phyloP scores from a whole-genome alignment of 2,329 filamentous ascomycete species.

The Curvularia eragrostidis region DNA sequence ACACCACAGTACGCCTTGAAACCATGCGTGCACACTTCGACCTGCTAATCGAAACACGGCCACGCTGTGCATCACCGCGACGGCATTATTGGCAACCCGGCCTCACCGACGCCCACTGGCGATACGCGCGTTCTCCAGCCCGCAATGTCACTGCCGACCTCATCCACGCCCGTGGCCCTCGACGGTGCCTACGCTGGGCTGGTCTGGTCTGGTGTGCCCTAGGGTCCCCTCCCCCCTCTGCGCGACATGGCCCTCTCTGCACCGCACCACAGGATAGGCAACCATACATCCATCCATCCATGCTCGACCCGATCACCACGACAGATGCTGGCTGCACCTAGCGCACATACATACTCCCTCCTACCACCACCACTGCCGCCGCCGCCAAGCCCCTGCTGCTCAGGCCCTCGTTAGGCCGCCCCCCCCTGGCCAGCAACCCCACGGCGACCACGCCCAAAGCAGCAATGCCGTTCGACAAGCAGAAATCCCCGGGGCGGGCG shows the following conservation, averaged over 20 bases:
- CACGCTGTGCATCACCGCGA: constrained; percentile 7
- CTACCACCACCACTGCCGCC: no score
- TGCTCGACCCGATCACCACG: constrained; percentile 18
- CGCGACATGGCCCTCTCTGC: neutral
- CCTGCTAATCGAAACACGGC: constrained; percentile 22
- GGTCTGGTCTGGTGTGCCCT: no score
- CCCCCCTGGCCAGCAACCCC: constrained; percentile 26
- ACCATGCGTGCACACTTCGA: constrained; percentile 34
- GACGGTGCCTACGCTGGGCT: no score
- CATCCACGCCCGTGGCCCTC: no score
- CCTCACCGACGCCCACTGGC: constrained; percentile 17
- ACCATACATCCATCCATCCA: neutral
- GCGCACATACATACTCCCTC: no score
- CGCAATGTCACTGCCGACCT: constrained; percentile 9
- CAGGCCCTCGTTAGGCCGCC: constrained; percentile 24
- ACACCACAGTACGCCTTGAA: constrained; percentile 37
- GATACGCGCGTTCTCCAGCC: constrained; percentile 30
- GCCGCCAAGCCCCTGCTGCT: constrained; percentile 25
- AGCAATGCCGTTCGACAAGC: constrained; percentile 47
- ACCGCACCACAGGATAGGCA: neutral
- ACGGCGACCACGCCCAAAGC: constrained; percentile 40
- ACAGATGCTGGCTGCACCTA: constrained; percentile 20
- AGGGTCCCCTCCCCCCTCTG: neutral
- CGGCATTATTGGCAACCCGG: constrained; percentile 19
- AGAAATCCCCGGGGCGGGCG: constrained; percentile 44